Base-by-base conservation (phyloP, 1,139 yeast species). In the Meyerozyma guilliermondii region DNA sequence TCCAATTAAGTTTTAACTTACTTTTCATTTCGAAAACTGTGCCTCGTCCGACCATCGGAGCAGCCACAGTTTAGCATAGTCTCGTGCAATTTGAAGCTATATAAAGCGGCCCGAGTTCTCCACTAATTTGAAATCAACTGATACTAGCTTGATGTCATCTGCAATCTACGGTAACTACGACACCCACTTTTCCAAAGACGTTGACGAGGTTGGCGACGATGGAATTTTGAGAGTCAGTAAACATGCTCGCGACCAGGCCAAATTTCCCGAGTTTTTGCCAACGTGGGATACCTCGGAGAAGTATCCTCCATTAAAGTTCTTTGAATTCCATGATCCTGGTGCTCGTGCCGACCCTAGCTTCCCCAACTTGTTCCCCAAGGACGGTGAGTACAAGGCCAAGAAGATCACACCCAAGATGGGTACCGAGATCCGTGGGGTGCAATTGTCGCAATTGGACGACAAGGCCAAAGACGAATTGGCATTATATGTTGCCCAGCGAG, bases 381-480 rank as follows among this genome's bases (percentile, higher is more conserved):
- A 20, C 34, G 47, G 46, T 16, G 36, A 38, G 24, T 38, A 40
- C 18, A 29, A 7, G 23, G 38, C 22, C 41, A 40, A 35, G 16
- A 33, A 33, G n/a, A 33, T 35, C 18, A 39, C 35, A 3, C 42
- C 35, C 31, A 41, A 7, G 26, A 38, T 29, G 45, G 46, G 44
- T 5, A 31, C 45, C 4, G 48, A 46, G 18, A 33, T 47, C 14
- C 38, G 35, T 28, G 39, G 38, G 5, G 37, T 47, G 3, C 46
- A 41, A 24, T 54, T 64, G 43, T 60, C 66, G 7, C 47, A 49
- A 28, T 58, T 64, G 45, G 50, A 50, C 29, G 59, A 59, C 41
- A 55, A 44, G 7, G 70, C 60, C 6, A 64, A 66, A 45, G 65
- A 66, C 41, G 74, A 68, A 39, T 59, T 68, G 44, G 70, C 73